Base-by-base conservation (phyloP, 805 yeast genomes). In the Hanseniaspora osmophila region DNA sequence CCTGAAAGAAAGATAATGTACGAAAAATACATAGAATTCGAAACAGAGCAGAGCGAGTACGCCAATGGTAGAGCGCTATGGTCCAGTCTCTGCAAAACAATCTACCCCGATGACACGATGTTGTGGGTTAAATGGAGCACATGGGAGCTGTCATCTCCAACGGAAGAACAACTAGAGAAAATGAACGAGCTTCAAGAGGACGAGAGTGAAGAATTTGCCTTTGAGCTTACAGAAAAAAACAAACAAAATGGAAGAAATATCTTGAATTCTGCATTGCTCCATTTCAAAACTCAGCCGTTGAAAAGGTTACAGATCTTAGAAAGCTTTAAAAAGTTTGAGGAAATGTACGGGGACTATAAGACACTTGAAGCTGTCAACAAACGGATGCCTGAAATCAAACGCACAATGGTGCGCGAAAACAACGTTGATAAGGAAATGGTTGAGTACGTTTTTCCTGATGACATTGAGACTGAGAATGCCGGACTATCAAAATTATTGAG, bases 401-500 rank as follows among this genome's bases (percentile, higher is more conserved):
- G 68, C 50, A 45, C 42, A 30, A 48, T 35, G 16, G 44, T n/a
- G 5, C 12, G 37, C 2, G 51, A 51, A 6, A 67, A 70, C 52
- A 79, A 75, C 2, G 55, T 67, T 2, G 73, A 72, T 46, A 70
- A 73, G 48, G 85, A 78, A 52, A 68, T 68, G 51, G 54, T 67
- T 44, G 87, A 77, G 46, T 81, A 77, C 58, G 62, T 73, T 4
- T 85, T 82, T 53, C 84, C 88, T 1, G 84, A 80, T 40, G 84
- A 78, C 51, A 69, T 65, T 41, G 51, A 51, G 30, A 57, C 48
- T 16, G 18, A 40, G 11, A 44, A 51, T 51, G 39, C 47, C 52
- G 56, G 3, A 51, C 52, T 27, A 51, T 53, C 61, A 13, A 68
- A 63, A 43, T 61, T 75, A 39, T 52, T 73, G 43, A 70, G 65